phyloP scores from a whole-genome alignment of 306 rosid genomes.

The Cicer judaicum region DNA sequence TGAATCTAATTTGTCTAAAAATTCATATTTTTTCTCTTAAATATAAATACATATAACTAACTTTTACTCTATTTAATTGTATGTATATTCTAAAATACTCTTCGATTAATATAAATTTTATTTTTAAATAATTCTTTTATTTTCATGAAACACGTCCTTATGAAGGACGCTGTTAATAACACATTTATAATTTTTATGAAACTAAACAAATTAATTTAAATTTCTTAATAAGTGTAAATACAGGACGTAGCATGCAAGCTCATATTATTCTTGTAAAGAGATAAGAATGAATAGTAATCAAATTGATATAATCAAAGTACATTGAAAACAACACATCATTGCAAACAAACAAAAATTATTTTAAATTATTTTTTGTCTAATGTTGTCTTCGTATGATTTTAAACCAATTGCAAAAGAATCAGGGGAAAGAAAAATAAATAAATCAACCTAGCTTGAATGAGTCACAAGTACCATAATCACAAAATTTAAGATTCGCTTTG shows the following conservation, averaged over 20 bases:
- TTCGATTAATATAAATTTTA: too few species aligned
- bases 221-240: too few species aligned
- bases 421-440: constrained; percentile 5
- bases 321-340: constrained; percentile 50
- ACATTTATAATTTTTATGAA: too few species aligned
- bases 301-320: constrained; percentile 58
- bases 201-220: too few species aligned
- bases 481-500: too few species aligned
- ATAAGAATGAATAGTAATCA: constrained; percentile 46
- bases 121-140: too few species aligned
- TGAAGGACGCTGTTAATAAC: too few species aligned
- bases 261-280: constrained; percentile 42
- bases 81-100: too few species aligned
- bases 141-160: too few species aligned
- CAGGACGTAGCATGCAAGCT: constrained; percentile 35
- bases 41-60: too few species aligned
- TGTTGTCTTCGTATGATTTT: constrained; percentile 49
- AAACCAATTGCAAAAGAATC: constrained; percentile 32
- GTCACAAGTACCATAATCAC: too few species aligned
- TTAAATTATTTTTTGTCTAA: constrained; percentile 15
- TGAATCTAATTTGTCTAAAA: constrained; percentile 56
- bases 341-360: constrained; percentile 30
- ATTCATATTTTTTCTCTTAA: not conserved
- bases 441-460: constrained; percentile 17
- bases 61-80: too few species aligned